Evolutionary conservation across 495 filamentous ascomycete species (phyloP).

Genomic region (Podospora didyma): DNA sequence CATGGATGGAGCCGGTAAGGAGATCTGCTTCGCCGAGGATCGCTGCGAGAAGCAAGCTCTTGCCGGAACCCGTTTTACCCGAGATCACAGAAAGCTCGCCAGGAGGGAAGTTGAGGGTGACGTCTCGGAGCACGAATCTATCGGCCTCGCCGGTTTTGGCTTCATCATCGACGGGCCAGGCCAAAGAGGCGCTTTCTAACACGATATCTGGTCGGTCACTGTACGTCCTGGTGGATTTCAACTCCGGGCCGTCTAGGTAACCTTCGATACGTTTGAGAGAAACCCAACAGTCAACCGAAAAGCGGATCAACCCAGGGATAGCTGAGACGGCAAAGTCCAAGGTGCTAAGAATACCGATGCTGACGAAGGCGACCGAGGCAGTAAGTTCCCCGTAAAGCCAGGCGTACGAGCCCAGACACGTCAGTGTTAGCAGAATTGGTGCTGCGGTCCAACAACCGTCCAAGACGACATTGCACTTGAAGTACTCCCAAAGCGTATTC

Average conservation of each 20-base stretch:
- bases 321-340: conserved; percentile 64
- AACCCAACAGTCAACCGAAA: conserved; percentile 61
- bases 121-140: neutral
- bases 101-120: neutral
- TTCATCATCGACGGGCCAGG: neutral
- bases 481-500: conserved; percentile 53
- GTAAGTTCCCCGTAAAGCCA: conserved; percentile 54
- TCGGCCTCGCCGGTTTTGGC: neutral
- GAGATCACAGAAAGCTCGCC: conserved; percentile 8
- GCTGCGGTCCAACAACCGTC: conserved; percentile 64
- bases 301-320: conserved; percentile 63
- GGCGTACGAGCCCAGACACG: conserved; percentile 62
- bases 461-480: conserved; percentile 49
- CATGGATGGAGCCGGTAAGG: conserved; percentile 6
- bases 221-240: conserved; percentile 56
- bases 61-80: conserved; percentile 10
- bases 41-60: conserved; percentile 15
- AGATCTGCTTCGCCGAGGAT: conserved; percentile 17
- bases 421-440: conserved; percentile 63
- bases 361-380: conserved; percentile 71
- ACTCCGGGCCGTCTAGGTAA: conserved; percentile 49
- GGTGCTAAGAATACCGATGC: conserved; percentile 63
- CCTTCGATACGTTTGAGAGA: conserved; percentile 20
- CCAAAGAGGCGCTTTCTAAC: neutral
- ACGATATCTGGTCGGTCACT: conserved; percentile 3